These are phyloP conservation scores for Wallacemonas sp. DNA, from an alignment of 208 protist genomes.

Conservation along the genomic window DNA sequence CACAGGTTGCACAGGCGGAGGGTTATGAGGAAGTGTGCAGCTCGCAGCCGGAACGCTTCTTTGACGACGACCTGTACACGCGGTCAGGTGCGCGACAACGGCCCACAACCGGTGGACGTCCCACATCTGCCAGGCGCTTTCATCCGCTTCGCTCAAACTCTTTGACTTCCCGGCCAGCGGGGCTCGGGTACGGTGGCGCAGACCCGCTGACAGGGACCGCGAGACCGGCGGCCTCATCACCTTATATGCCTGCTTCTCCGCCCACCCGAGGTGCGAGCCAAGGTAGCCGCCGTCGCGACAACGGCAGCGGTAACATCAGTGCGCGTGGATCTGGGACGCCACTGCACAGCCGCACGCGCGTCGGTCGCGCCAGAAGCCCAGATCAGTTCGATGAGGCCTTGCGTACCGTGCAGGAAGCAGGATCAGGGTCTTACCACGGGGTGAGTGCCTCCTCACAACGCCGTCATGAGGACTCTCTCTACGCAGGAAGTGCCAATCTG, in stretches of 20 bases:
- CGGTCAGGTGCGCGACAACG: not conserved
- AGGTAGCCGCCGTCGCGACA: not conserved
- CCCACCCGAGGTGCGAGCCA: not conserved
- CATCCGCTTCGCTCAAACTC: not conserved
- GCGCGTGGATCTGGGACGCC: not conserved
- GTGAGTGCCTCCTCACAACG: not conserved
- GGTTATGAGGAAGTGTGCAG: no score
- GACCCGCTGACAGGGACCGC: not conserved
- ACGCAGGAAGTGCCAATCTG: constrained; percentile 23
- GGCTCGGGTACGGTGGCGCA: not conserved
- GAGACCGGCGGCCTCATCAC: not conserved
- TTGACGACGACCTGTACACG: constrained; percentile 4
- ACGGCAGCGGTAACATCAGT: no score
- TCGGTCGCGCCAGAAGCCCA: constrained; percentile 2
- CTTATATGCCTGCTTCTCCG: not conserved
- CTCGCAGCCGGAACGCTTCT: constrained; percentile 1
- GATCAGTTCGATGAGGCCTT: constrained; percentile 5
- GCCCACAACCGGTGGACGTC: not conserved
- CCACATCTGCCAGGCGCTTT: not conserved
- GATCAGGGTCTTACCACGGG: not conserved
- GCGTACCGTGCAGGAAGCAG: constrained; percentile 4
- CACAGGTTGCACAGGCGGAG: no score
- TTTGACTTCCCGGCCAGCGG: not conserved
- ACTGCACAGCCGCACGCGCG: not conserved
- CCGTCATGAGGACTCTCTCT: not conserved